Evolutionary conservation across 768 basidiomycete species (phyloP).

Genomic region (Tylopilus felleus): DNA sequence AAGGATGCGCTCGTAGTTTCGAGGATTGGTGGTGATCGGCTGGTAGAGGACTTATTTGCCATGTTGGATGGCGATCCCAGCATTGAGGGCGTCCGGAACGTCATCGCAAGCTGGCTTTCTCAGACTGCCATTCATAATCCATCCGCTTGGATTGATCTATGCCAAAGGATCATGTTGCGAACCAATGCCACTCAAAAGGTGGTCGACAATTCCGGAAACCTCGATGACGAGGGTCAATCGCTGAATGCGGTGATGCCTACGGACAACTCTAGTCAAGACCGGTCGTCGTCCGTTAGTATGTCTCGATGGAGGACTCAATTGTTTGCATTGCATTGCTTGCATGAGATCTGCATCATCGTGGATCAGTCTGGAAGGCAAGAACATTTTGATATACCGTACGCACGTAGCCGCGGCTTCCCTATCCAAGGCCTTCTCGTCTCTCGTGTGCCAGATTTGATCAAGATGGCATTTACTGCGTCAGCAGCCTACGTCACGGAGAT

Average conservation of each 20-base stretch:
- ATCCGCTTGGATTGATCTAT: conserved; percentile 97
- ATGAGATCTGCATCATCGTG: conserved; percentile 80
- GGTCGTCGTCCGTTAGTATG: conserved; percentile 43
- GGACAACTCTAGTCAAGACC: conserved; percentile 28
- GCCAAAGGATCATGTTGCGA: conserved; percentile 94
- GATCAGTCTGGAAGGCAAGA: conserved; percentile 70
- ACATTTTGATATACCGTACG: conserved; percentile 77
- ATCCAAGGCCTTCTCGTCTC: conserved; percentile 69
- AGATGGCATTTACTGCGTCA: conserved; percentile 96
- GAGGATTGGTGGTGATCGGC: conserved; percentile 85
- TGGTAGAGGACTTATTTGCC: conserved; percentile 93
- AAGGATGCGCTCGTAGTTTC: conserved; percentile 91
- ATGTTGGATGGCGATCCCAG: conserved; percentile 94
- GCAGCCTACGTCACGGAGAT: conserved; percentile 97
- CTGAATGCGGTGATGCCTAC: conserved; percentile 57
- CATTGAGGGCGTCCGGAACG: conserved; percentile 89
- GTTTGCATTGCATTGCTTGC: conserved; percentile 90
- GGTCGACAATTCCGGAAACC: conserved; percentile 53
- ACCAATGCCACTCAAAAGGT: conserved; percentile 83
- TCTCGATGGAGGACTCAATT: conserved; percentile 96
- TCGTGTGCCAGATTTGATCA: conserved; percentile 89
- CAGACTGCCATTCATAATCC: conserved; percentile 93
- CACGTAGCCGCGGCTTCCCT: conserved; percentile 56
- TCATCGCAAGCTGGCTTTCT: conserved; percentile 90
- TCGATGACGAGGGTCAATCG: conserved; percentile 94